Evolutionary conservation across 75 land plant genomes (phyloP).

Genomic region (Sequoiadendron giganteum): DNA sequence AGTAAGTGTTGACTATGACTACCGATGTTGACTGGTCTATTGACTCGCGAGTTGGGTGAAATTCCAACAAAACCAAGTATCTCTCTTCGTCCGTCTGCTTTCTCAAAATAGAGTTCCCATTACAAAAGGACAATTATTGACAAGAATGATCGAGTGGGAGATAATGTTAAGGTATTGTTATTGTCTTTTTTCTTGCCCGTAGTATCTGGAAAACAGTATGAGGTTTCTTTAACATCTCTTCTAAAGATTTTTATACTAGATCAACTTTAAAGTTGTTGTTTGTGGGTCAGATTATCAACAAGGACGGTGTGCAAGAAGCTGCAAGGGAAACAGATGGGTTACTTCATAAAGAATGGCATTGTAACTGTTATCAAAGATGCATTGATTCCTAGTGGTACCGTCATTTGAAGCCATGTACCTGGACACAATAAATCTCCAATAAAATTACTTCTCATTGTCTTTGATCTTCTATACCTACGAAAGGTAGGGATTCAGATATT

Average conservation of each 20-base stretch:
- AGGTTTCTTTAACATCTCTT: neutral
- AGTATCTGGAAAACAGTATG: neutral
- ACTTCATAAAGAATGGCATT: slow-evolving; percentile 98
- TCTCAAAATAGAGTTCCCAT: too few species aligned
- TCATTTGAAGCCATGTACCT: slow-evolving; percentile 46
- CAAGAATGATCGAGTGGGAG: slow-evolving; percentile 98
- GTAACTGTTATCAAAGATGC: slow-evolving; percentile 99
- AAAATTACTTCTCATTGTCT: neutral
- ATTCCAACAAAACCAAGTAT: too few species aligned
- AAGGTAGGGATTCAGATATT: neutral
- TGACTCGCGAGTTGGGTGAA: too few species aligned
- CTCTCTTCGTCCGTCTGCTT: too few species aligned
- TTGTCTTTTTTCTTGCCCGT: neutral
- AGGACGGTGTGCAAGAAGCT: slow-evolving; percentile 95
- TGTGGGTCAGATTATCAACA: slow-evolving; percentile 75
- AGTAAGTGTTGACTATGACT: too few species aligned
- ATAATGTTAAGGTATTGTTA: slow-evolving; percentile 78
- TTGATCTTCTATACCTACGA: neutral
- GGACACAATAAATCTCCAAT: neutral
- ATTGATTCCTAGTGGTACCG: slow-evolving; percentile 78
- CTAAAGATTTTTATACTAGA: neutral
- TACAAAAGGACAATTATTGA: slow-evolving; percentile 96
- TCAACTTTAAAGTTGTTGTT: neutral
- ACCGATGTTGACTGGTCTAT: too few species aligned
- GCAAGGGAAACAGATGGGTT: slow-evolving; percentile 99